phyloP scores from a whole-genome alignment of 345 rosid genomes.

The Gossypium raimondii region DNA sequence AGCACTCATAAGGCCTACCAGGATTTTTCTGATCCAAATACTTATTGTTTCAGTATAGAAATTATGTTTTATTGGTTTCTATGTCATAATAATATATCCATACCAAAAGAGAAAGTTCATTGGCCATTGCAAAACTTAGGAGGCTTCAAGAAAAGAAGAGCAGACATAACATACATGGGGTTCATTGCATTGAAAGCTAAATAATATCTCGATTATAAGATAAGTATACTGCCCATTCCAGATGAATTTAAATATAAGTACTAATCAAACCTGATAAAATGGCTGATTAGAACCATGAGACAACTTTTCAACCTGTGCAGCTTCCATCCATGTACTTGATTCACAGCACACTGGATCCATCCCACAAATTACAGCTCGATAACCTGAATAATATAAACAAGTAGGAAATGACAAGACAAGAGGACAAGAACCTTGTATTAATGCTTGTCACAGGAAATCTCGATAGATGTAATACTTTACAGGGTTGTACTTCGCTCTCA shows the following conservation, averaged over 20 bases:
- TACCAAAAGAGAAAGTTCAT: not conserved
- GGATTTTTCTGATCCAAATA: not conserved
- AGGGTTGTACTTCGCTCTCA: not conserved
- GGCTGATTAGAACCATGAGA: conserved; percentile 73
- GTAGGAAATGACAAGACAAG: not conserved
- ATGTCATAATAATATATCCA: not conserved
- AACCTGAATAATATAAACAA: conserved; percentile 41
- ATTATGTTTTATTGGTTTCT: not conserved
- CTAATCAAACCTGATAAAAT: conserved; percentile 77
- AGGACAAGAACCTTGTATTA: not conserved
- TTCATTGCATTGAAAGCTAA: not conserved
- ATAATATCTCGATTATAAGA: not conserved
- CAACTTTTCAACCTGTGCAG: conserved; percentile 73
- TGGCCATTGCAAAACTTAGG: not conserved
- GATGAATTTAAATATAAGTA: not conserved
- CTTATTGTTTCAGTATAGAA: not conserved
- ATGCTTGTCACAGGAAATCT: not conserved
- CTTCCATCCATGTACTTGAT: conserved; percentile 83
- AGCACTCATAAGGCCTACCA: not conserved
- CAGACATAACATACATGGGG: not conserved
- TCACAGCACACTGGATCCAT: conserved; percentile 96
- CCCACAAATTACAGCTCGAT: conserved; percentile 83
- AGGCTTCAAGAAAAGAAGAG: not conserved
- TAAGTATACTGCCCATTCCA: not conserved
- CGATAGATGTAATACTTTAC: not conserved